Percentiles rank a stretch among this genome's conserved stretches.
Evolutionary conservation across 495 filamentous ascomycete species (phyloP).

Genomic region (Talaromyces trachyspermus): DNA sequence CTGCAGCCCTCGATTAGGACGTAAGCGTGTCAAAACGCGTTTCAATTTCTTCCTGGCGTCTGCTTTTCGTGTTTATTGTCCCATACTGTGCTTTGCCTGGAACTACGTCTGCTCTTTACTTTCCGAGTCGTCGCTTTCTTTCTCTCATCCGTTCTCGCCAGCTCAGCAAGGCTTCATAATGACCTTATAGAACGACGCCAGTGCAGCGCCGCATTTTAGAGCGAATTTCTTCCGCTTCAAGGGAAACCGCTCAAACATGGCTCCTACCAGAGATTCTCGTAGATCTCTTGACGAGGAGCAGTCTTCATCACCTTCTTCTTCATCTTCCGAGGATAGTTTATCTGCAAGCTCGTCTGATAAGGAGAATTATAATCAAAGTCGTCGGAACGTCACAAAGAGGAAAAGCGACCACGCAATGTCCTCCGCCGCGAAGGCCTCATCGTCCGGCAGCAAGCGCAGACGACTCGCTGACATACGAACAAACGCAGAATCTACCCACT

Average conservation of each 20-base stretch:
- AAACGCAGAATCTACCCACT: slow-evolving; percentile 14
- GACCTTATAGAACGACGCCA: no score
- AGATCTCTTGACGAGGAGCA: background rate
- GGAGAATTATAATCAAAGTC: slow-evolving; percentile 37
- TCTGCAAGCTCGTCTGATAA: slow-evolving; percentile 56
- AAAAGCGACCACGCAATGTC: slow-evolving; percentile 24
- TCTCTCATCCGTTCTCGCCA: no score
- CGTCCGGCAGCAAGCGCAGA: slow-evolving; percentile 29
- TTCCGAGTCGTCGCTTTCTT: no score
- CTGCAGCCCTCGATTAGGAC: no score
- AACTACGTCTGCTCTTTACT: background rate
- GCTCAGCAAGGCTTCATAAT: no score
- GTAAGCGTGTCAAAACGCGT: no score
- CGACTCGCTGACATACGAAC: slow-evolving; percentile 29
- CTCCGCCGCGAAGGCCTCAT: slow-evolving; percentile 4
- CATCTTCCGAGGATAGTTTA: slow-evolving; percentile 21
- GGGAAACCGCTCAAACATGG: background rate
- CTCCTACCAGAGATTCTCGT: background rate
- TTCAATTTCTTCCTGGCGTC: background rate
- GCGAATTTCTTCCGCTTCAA: background rate
- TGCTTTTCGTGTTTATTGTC: background rate
- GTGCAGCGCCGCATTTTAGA: background rate
- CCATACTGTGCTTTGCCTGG: background rate
- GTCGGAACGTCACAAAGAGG: slow-evolving; percentile 16
- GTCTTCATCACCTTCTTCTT: slow-evolving; percentile 3